These are phyloP conservation scores for Ogataea corticis DNA, from an alignment of 805 yeast genomes.

Conservation along the genomic window DNA sequence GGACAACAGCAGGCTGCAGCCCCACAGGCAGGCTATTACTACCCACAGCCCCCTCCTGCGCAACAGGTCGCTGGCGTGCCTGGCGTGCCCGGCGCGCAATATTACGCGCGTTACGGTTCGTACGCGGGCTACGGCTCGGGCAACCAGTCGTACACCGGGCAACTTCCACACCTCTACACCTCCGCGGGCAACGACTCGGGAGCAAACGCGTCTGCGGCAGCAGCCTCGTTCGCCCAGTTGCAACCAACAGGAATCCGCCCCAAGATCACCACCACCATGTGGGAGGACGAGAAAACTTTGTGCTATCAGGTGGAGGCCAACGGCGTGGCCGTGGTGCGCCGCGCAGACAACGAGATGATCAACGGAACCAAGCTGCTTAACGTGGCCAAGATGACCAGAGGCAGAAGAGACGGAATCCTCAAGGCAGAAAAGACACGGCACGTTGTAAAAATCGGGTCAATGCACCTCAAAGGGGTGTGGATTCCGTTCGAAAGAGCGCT, in stretches of 20 bases:
- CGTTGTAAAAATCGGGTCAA: slow-evolving; percentile 73
- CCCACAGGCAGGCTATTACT: slow-evolving; percentile 11
- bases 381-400: slow-evolving; percentile 74
- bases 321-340: slow-evolving; percentile 63
- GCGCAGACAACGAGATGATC: slow-evolving; percentile 73
- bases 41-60: slow-evolving; percentile 15
- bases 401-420: slow-evolving; percentile 69
- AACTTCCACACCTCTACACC: slow-evolving; percentile 15
- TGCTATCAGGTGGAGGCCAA: slow-evolving; percentile 74
- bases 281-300: slow-evolving; percentile 73
- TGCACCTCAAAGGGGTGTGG: slow-evolving; percentile 78
- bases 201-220: slow-evolving; percentile 1
- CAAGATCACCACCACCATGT: slow-evolving; percentile 68
- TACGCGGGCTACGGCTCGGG: slow-evolving; percentile 14
- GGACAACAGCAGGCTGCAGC: slow-evolving; percentile 1
- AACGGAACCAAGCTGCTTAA: slow-evolving; percentile 69
- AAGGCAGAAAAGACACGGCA: slow-evolving; percentile 67
- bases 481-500: slow-evolving; percentile 72
- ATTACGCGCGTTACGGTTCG: slow-evolving; percentile 18
- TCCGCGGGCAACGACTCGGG: slow-evolving; percentile 9
- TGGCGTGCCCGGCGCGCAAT: slow-evolving; percentile 10
- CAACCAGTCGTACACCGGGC: slow-evolving; percentile 15
- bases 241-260: slow-evolving; percentile 32
- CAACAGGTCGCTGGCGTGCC: slow-evolving; percentile 5
- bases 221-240: slow-evolving; percentile 25